Percentiles rank a stretch among this genome's conserved stretches.
phyloP scores from a whole-genome alignment of 164 flowering plant species.

The Umbilicus rupestris region DNA sequence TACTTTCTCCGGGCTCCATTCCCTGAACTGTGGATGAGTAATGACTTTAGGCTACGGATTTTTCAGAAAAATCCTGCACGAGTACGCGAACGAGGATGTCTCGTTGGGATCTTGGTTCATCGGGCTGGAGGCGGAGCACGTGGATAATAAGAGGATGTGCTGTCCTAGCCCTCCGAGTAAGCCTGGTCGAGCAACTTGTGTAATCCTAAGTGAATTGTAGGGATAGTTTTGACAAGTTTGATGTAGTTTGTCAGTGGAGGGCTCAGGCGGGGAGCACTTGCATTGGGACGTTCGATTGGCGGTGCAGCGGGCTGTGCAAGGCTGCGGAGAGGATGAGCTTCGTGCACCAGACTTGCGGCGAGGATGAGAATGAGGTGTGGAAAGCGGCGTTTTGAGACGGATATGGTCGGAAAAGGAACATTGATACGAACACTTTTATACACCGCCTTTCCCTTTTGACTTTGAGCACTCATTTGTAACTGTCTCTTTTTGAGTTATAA shows the following conservation, averaged over 20 bases:
- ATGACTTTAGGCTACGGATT: neutral
- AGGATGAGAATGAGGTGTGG: slow-evolving; percentile 75
- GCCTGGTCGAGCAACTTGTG: neutral
- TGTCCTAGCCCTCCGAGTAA: slow-evolving; percentile 95
- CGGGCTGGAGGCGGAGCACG: slow-evolving; percentile 86
- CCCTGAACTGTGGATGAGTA: neutral
- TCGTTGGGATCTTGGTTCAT: slow-evolving; percentile 94
- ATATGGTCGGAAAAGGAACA: too few species aligned
- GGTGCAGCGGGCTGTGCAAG: slow-evolving; percentile 89
- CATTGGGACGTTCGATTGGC: slow-evolving; percentile 94
- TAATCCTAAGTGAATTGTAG: too few species aligned
- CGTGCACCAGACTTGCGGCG: slow-evolving; percentile 84
- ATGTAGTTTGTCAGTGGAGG: slow-evolving; percentile 89
- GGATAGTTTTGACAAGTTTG: neutral
- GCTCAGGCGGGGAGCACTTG: slow-evolving; percentile 92
- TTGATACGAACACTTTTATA: too few species aligned
- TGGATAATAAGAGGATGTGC: slow-evolving; percentile 82
- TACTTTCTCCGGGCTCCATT: too few species aligned
- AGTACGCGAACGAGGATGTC: slow-evolving; percentile 86
- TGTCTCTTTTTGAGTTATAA: too few species aligned
- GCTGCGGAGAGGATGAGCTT: slow-evolving; percentile 85
- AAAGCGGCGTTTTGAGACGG: slow-evolving; percentile 40
- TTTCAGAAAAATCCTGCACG: slow-evolving; percentile 76
- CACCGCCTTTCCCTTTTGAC: too few species aligned
- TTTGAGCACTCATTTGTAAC: too few species aligned